Base-by-base conservation (phyloP, 768 basidiomycete species). In the Lactifluus subvellereus region DNA sequence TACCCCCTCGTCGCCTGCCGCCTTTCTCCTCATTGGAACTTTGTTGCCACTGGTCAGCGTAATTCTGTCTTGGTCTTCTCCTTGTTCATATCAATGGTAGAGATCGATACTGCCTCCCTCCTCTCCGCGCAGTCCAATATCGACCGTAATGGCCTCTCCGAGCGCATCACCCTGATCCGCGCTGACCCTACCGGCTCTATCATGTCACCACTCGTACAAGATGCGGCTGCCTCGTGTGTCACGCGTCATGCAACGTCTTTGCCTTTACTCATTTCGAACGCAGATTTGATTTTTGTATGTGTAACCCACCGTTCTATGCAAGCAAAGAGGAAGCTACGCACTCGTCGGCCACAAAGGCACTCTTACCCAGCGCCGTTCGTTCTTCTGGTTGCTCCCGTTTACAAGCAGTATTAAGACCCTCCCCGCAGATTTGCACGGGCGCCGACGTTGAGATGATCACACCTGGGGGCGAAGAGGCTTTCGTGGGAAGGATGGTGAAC, bases 231-330 rank as follows among this genome's bases (percentile, higher is more conserved):
- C 5, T 62, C 64, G 65, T 62, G 30, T 37, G 59, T 53, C 30
- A 33, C 38, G 2, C 52, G 3, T 45, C 6, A 20, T 54, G n/a
- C 4, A 11, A 42, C 27, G n/a, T n/a, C 37, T 4, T 54, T 40
- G 53, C 10, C 11, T 11, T 30, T 13, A 42, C 45, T 59, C 45
- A 63, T 5, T 6, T 11, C 10, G 32, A 38, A 8, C 10, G 11
- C 57, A 85, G 82, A 4, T 84, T 86, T 69, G 83, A 88, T 61
- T 93, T 96, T 67, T 84, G 86, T 0, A 92, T 98, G 85, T 98
- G 95, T 75, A 99, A 98, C 72, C 96, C 96, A 0, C 96, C 96
- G 0, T 99, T 99, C 74, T 98, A 97, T 70, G 71, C 77, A n/a
- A 89, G 85, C 60, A 70, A 72, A 0, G 83, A 85, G 35, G 96